Percentiles rank a stretch among this genome's conserved stretches.
phyloP scores from a whole-genome alignment of 495 filamentous ascomycete genomes.

The Talaromyces ruber region DNA sequence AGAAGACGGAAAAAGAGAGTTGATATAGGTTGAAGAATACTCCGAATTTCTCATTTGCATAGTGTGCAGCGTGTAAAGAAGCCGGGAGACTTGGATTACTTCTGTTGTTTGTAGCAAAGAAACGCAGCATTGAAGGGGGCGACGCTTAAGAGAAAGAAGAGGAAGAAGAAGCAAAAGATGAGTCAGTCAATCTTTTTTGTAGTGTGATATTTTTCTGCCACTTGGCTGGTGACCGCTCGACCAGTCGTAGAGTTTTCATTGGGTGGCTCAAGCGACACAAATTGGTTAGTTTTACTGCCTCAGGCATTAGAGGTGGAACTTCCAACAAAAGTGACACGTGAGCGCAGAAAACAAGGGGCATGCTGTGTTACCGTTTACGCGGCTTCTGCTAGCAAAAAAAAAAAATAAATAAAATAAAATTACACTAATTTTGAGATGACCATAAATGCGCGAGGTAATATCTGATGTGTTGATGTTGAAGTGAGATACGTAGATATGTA shows the following conservation, averaged over 20 bases:
- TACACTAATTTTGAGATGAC: too few relatives aligned
- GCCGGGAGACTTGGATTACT: neutral
- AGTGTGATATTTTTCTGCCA: neutral
- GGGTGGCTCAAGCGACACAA: neutral
- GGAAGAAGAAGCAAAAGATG: neutral
- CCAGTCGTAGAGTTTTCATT: neutral
- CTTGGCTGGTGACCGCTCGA: neutral
- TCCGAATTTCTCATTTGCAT: slow-evolving; percentile 99
- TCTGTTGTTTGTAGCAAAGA: slow-evolving; percentile 92
- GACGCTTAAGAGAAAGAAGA: slow-evolving; percentile 54
- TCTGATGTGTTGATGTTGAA: neutral
- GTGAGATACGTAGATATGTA: neutral
- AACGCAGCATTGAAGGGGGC: slow-evolving; percentile 97
- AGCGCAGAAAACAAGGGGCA: neutral
- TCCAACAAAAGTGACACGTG: neutral
- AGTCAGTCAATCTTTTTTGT: neutral
- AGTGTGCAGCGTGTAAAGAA: slow-evolving; percentile 15
- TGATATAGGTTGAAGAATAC: slow-evolving; percentile 74
- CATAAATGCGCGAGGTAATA: neutral
- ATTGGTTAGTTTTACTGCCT: neutral
- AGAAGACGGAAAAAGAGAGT: slow-evolving; percentile 29
- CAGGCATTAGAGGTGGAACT: neutral
- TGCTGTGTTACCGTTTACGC: neutral
- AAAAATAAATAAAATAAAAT: too few relatives aligned
- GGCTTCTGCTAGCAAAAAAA: too few relatives aligned